Evolutionary conservation across 2,329 filamentous ascomycete species (phyloP).

Genomic region (Hypoxylon sp.): DNA sequence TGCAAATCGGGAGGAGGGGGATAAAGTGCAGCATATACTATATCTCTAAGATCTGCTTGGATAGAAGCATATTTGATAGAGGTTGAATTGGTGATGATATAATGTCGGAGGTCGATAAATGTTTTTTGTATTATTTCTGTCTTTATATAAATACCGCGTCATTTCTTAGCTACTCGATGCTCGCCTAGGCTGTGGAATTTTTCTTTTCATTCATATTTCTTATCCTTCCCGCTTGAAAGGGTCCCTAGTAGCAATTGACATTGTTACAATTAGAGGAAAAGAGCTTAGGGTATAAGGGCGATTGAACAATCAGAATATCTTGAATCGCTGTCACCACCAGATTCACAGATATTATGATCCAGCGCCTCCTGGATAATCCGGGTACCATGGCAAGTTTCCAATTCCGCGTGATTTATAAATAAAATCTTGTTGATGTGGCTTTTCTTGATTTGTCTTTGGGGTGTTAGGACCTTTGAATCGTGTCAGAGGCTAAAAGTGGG

Average conservation of each 20-base stretch:
- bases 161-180: not conserved
- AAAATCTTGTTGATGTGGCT: no score
- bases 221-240: no score
- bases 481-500: not conserved
- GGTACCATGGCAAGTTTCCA: no score
- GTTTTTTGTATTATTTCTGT: not conserved
- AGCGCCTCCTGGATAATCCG: no score
- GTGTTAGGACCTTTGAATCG: not conserved
- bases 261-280: no score
- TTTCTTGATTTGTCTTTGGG: no score
- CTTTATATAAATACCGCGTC: not conserved
- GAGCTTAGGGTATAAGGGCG: no score
- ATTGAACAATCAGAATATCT: no score
- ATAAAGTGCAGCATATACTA: not conserved
- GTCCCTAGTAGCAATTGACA: no score
- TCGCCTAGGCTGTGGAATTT: not conserved
- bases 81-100: not conserved
- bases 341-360: no score
- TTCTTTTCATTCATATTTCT: not conserved
- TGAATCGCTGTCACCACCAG: no score
- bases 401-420: no score
- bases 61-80: not conserved
- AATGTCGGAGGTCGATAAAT: not conserved
- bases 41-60: not conserved
- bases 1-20: not conserved